phyloP scores from a whole-genome alignment of 192 early-diverging fungal genomes.

The Haplosporangium gracile region DNA sequence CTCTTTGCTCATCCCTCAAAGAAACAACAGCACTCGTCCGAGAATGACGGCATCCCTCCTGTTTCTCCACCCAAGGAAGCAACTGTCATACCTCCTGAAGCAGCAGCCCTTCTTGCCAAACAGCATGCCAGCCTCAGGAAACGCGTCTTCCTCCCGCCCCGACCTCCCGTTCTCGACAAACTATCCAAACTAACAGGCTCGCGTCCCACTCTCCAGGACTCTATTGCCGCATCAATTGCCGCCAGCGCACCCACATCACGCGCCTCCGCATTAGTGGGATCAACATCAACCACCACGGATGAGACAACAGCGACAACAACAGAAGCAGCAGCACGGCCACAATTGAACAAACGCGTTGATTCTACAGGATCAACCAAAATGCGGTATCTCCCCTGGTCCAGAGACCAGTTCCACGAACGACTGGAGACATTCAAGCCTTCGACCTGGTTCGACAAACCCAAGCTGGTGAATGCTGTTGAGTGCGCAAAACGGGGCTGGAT shows the following conservation, averaged over 20 bases:
- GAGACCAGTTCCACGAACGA: constrained; percentile 48
- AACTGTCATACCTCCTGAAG: background rate
- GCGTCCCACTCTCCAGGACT: constrained; percentile 30
- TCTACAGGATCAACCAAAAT: constrained; percentile 8
- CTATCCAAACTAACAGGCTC: constrained; percentile 22
- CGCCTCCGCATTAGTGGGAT: background rate
- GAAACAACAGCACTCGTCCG: background rate
- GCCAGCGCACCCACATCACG: constrained; percentile 29
- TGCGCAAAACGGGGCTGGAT: constrained; percentile 54
- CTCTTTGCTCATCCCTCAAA: constrained; percentile 42
- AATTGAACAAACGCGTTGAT: background rate
- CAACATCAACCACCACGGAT: background rate
- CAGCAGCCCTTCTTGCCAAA: background rate
- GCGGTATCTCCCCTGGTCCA: constrained; percentile 46
- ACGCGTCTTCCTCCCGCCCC: constrained; percentile 30
- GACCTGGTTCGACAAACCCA: constrained; percentile 55
- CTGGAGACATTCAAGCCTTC: constrained; percentile 52
- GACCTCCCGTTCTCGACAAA: constrained; percentile 36
- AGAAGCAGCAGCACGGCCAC: background rate
- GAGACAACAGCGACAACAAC: background rate
- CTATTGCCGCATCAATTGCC: constrained; percentile 46
- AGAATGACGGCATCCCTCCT: background rate
- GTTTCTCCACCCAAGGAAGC: background rate
- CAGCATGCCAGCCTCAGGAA: constrained; percentile 1
- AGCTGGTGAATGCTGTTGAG: constrained; percentile 43